Conservation (phyloP, 148 eudicot genomes). For the Nepenthes mirabilis region DNA sequence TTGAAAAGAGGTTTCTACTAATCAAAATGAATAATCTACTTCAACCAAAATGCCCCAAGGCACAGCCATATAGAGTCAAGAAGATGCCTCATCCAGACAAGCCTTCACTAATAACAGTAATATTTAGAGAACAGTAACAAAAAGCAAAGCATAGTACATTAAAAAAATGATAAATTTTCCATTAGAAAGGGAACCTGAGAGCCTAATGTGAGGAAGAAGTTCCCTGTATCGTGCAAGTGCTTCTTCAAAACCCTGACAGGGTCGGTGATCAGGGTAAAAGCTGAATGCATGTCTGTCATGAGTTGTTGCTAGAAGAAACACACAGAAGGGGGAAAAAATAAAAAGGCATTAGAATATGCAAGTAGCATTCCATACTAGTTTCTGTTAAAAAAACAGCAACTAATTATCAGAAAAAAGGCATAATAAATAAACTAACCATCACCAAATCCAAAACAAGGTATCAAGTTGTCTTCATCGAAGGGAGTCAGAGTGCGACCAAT, state of each 20-base stretch:
- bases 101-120: no score
- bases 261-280: slow-evolving; percentile 58
- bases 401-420: background rate
- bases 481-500: slow-evolving; percentile 74
- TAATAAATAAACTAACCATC: slow-evolving; percentile 43
- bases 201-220: slow-evolving; percentile 41
- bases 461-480: slow-evolving; percentile 75
- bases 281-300: slow-evolving; percentile 61
- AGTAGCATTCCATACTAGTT: background rate
- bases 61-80: background rate
- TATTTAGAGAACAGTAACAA: background rate
- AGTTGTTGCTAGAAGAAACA: slow-evolving; percentile 35
- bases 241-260: slow-evolving; percentile 73
- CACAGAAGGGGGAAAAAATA: background rate
- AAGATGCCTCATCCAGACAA: background rate
- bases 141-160: background rate
- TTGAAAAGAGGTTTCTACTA: no score
- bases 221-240: slow-evolving; percentile 63
- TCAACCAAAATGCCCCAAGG: background rate
- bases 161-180: slow-evolving; percentile 3
- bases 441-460: slow-evolving; percentile 86
- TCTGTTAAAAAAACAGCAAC: background rate
- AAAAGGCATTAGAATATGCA: background rate
- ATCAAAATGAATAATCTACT: background rate
- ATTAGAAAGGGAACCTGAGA: slow-evolving; percentile 33